A percentile compares a stretch with the other conserved stretches of the same genome.
phyloP scores from a whole-genome alignment of 2,329 filamentous ascomycete genomes.

The Septoria linicola region DNA sequence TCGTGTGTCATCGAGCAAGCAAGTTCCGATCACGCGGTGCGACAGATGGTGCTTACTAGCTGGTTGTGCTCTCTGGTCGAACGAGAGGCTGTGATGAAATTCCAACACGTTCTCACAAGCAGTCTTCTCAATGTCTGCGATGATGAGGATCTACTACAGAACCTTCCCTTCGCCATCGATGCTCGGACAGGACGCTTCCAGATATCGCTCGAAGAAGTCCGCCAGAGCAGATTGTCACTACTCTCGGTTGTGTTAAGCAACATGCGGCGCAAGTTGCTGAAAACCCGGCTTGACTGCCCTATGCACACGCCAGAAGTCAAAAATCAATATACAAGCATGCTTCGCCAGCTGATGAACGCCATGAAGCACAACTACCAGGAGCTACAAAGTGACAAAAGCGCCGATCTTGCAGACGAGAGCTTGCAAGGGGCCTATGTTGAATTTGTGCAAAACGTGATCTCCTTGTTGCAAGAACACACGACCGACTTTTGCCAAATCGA shows the following conservation, averaged over 20 bases:
- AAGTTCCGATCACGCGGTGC: constrained; percentile 46
- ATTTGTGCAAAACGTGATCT: constrained; percentile 61
- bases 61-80: constrained; percentile 60
- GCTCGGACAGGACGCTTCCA: constrained; percentile 40
- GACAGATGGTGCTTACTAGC: constrained; percentile 49
- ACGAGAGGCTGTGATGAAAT: constrained; percentile 60
- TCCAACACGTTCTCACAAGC: constrained; percentile 58
- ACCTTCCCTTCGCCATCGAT: constrained; percentile 57
- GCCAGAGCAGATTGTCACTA: constrained; percentile 54
- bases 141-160: constrained; percentile 52
- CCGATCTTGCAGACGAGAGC: constrained; percentile 24
- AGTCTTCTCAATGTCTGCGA: constrained; percentile 52
- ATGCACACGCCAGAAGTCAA: constrained; percentile 40
- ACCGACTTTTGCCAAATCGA: constrained; percentile 58
- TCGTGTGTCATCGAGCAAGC: constrained; percentile 44
- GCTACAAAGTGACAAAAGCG: constrained; percentile 38
- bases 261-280: constrained; percentile 52
- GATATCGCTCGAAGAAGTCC: constrained; percentile 55
- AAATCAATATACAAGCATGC: constrained; percentile 51
- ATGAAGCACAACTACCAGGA: constrained; percentile 64
- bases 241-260: constrained; percentile 59
- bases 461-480: constrained; percentile 61
- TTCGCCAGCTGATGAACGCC: constrained; percentile 57
- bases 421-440: constrained; percentile 56
- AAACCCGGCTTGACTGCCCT: not conserved